phyloP scores from a whole-genome alignment of 257 asterid genomes.

The Gentiana dahurica region DNA sequence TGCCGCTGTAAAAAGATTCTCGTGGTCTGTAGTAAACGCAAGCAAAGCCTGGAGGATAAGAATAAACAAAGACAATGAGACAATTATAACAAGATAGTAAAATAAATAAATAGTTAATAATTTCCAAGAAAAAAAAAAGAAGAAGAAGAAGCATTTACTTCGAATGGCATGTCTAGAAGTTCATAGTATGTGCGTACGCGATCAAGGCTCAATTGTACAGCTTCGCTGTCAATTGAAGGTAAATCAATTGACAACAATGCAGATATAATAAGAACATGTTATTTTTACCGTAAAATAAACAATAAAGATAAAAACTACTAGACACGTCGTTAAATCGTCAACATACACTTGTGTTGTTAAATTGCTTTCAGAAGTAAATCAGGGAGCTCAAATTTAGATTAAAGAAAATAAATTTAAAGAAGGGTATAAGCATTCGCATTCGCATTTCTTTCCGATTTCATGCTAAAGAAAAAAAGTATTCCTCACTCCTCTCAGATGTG shows the following conservation, averaged over 20 bases:
- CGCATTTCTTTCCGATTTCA: too few species aligned
- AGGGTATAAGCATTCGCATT: too few species aligned
- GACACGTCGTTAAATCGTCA: too few species aligned
- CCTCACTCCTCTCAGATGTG: too few species aligned
- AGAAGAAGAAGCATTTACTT: constrained; percentile 36
- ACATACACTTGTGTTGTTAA: too few species aligned
- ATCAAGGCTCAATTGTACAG: constrained; percentile 70
- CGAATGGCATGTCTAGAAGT: constrained; percentile 93
- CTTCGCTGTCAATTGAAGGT: constrained; percentile 77
- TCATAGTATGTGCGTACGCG: constrained; percentile 87
- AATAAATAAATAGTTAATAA: too few species aligned
- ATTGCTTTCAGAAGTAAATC: too few species aligned
- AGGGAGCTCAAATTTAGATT: too few species aligned
- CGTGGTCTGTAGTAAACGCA: constrained; percentile 78
- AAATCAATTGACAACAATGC: constrained; percentile 28
- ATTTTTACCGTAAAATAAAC: background rate
- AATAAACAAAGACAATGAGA: constrained; percentile 7
- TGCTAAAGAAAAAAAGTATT: too few species aligned
- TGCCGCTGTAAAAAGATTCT: constrained; percentile 48
- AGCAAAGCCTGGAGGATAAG: constrained; percentile 66
- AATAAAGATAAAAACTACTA: background rate
- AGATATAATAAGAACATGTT: background rate
- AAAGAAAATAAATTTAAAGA: too few species aligned
- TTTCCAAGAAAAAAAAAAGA: constrained; percentile 1
- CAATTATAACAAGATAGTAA: background rate